Evolutionary conservation across 1,139 yeast species (phyloP), one percentile per base, ranked within the genome.

Genomic region (Candida tetrigidarum): DNA sequence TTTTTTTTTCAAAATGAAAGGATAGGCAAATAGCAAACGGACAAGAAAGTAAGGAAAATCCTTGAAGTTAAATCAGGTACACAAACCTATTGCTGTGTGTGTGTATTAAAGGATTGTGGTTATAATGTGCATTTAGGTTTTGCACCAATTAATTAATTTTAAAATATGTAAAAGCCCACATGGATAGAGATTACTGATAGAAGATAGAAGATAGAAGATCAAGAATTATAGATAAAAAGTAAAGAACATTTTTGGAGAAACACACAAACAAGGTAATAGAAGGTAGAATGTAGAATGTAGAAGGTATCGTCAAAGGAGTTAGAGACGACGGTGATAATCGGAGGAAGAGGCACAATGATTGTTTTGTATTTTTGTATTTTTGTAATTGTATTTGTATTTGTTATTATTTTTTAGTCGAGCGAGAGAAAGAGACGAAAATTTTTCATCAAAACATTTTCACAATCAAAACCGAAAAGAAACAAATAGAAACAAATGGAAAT

Each of bases 21-120:
- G n/a, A 14, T 9, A 28, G 10, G 15, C 18, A 11, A 26, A n/a
- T 5, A 28, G 12, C 9, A 15, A 28, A 4, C 15, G 4, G 9
- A 28, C 32, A 28, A 15, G 32, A 15, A 15, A 15, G 32, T 28
- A n/a, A n/a, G n/a, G n/a, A n/a, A n/a, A n/a, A n/a, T n/a, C n/a
- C n/a, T n/a, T n/a, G n/a, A n/a, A n/a, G n/a, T 22, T 22, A 28
- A n/a, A n/a, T 28, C 32, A 28, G 32, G 32, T 28, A 28, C 32
- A 9, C 32, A 28, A 28, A 28, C 32, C 32, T 10, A 10, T 10
- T 22, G 25, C 25, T 22, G 25, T 22, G 6, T 22, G 6, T 22
- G 25, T n/a, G 25, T 10, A 10, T 10, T 7, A 22, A 7, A 22
- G 9, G 9, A 10, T 10, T 22, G 25, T 22, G 25, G 25, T 22